Evolutionary conservation across 2,329 filamentous ascomycete genomes (phyloP), one percentile per base, ranked within the genome.

Genomic region (Fusarium tanahbumbuense): DNA sequence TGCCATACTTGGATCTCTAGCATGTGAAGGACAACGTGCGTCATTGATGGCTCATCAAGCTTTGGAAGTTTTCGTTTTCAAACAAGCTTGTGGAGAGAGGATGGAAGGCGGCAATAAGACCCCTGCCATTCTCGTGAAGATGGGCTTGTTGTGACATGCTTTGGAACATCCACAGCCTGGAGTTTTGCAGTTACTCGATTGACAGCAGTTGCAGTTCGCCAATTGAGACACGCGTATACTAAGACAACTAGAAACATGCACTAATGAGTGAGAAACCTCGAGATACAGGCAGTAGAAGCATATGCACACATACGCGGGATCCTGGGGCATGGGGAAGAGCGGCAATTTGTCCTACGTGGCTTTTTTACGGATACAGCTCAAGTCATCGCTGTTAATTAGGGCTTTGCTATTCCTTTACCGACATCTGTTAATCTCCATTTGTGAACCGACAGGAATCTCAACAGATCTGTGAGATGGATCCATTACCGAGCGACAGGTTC

Each of bases 21-120:
- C 73, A 75, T 75, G 73, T 75, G 73, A 75, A 75, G 55, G 55
- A 34, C 37, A 25, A 44, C 45, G 34, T 75, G 69, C 73, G 73
- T 74, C 72, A 75, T 75, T 59, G 72, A 64, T 64, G 40, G 30
- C 47, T 46, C 20, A 30, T 46, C 47, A 58, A 69, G 56, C 47
- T 60, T 40, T n/a, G n/a, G n/a, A 56, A 53, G 28, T 23, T 48
- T 55, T 22, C 20, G 28, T n/a, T 53, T 47, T 20, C 23, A 22
- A 50, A 41, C 34, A 41, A 52, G 44, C 15, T 71, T 42, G 42
- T 63, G 45, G 49, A 64, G 54, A 64, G 60, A 64, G 60, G 18
- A n/a, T 30, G 11, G n/a, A 16, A 27, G 28, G 34, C 63, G 37
- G 37, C 18, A 32, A 11, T 44, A 41, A n/a, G 37, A 37, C 34